Evolutionary conservation across 2,329 filamentous ascomycete genomes (phyloP).

Genomic region (Epichloe hybrida): DNA sequence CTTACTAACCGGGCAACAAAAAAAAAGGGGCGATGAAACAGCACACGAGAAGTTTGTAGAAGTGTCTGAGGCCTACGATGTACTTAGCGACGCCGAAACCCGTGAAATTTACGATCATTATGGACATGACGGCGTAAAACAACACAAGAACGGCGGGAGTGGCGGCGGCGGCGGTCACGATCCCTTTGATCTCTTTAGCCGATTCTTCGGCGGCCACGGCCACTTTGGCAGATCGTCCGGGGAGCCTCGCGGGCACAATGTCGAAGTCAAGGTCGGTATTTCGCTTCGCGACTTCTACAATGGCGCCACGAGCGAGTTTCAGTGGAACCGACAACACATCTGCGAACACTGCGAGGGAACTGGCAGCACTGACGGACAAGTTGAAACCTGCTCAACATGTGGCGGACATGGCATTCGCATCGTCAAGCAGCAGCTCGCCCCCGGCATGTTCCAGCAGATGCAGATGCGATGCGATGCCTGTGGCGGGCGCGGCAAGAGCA

Average conservation of each 20-base stretch:
- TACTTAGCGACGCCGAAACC: slow-evolving; percentile 64
- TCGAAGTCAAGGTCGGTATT: slow-evolving; percentile 72
- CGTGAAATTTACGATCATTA: slow-evolving; percentile 89
- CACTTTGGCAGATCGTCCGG: slow-evolving; percentile 60
- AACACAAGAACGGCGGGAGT: slow-evolving; percentile 54
- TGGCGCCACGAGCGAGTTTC: slow-evolving; percentile 73
- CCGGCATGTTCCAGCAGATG: slow-evolving; percentile 97
- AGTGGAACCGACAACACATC: slow-evolving; percentile 86
- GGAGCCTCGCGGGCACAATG: slow-evolving; percentile 71
- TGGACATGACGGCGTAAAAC: slow-evolving; percentile 80
- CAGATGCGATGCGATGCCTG: slow-evolving; percentile 85
- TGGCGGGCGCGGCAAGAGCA: slow-evolving; percentile 73
- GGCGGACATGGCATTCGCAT: slow-evolving; percentile 71
- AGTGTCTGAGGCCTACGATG: slow-evolving; percentile 90
- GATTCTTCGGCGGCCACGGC: slow-evolving; percentile 88
- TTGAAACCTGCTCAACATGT: slow-evolving; percentile 69
- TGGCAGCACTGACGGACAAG: slow-evolving; percentile 68
- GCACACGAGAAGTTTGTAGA: slow-evolving; percentile 88
- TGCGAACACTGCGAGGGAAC: slow-evolving; percentile 84
- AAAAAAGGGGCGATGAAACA: slow-evolving; percentile 53
- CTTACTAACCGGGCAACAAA: background rate
- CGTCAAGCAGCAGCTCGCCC: slow-evolving; percentile 82
- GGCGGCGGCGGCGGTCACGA: slow-evolving; percentile 48
- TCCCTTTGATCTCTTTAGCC: slow-evolving; percentile 90
- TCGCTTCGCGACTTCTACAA: slow-evolving; percentile 87